phyloP scores from a whole-genome alignment of 1,284 basidiomycete genomes.

The Marasmius tenuissimus region DNA sequence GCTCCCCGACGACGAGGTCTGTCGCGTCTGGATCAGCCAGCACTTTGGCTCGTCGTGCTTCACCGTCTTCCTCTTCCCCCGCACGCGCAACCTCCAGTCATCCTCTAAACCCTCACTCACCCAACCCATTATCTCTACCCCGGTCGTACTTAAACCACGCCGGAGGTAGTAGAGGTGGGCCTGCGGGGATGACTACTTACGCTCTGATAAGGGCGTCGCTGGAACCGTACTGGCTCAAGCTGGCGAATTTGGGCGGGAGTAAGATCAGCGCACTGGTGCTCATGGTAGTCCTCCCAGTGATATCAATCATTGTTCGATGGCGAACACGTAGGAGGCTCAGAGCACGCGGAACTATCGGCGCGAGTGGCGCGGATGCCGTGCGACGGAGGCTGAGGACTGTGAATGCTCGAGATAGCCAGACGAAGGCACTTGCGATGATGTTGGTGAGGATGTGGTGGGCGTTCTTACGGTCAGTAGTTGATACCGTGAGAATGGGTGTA shows the following conservation, averaged over 20 bases:
- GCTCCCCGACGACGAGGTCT: background rate
- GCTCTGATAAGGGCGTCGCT: conserved; percentile 46
- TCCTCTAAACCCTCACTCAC: conserved; percentile 16
- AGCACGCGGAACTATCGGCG: conserved; percentile 16
- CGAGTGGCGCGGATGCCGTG: conserved; percentile 55
- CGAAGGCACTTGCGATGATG: conserved; percentile 27
- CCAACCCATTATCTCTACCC: conserved; percentile 25
- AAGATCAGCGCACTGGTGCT: conserved; percentile 48
- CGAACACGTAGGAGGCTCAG: conserved; percentile 36
- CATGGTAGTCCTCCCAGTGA: conserved; percentile 58
- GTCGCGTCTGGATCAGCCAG: background rate
- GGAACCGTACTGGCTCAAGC: conserved; percentile 36
- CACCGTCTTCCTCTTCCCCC: conserved; percentile 49
- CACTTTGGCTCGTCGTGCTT: conserved; percentile 11
- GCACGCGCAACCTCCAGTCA: conserved; percentile 56
- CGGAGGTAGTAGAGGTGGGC: conserved; percentile 30
- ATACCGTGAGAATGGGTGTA: conserved; percentile 76
- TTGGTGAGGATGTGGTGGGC: conserved; percentile 55
- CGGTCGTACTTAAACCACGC: conserved; percentile 21
- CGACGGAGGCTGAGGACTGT: conserved; percentile 48
- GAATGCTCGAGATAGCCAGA: conserved; percentile 24
- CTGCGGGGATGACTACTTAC: conserved; percentile 27
- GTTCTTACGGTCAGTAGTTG: conserved; percentile 51
- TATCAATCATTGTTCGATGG: conserved; percentile 56
- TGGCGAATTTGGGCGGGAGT: background rate